These are phyloP conservation scores for Eucalyptus polybractea DNA, from an alignment of 345 rosid species.

Conservation along the genomic window DNA sequence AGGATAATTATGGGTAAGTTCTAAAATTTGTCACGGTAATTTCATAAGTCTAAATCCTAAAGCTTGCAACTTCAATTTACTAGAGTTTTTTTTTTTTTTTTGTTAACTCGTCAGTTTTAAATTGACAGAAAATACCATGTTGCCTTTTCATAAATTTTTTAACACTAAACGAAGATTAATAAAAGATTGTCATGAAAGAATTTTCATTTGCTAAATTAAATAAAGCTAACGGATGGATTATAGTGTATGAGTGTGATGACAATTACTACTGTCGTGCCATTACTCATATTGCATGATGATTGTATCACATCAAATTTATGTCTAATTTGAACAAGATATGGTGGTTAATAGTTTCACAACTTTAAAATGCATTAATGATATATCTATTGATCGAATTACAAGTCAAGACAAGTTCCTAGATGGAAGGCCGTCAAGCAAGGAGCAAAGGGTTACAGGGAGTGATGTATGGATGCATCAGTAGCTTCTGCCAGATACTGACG, in stretches of 20 bases:
- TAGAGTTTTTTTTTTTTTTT: no score
- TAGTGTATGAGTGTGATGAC: background rate
- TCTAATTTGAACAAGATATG: background rate
- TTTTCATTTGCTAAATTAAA: background rate
- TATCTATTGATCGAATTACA: background rate
- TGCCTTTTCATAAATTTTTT: background rate
- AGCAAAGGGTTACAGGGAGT: accelerated
- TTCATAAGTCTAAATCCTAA: background rate
- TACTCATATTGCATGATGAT: background rate
- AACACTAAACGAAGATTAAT: background rate
- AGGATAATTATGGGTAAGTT: background rate
- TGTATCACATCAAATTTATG: background rate
- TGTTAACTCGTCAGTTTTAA: background rate
- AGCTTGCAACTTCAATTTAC: background rate
- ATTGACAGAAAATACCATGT: background rate
- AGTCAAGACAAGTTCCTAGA: background rate
- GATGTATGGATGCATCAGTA: no score
- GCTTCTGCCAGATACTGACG: no score
- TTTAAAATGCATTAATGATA: background rate
- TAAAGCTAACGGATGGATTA: background rate
- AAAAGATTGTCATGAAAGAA: background rate
- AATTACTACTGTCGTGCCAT: background rate
- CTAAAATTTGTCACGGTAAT: background rate
- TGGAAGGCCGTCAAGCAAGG: no score
- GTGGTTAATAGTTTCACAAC: background rate